Base-by-base conservation (phyloP, 768 basidiomycete genomes). In the Auricularia auricula-judae region DNA sequence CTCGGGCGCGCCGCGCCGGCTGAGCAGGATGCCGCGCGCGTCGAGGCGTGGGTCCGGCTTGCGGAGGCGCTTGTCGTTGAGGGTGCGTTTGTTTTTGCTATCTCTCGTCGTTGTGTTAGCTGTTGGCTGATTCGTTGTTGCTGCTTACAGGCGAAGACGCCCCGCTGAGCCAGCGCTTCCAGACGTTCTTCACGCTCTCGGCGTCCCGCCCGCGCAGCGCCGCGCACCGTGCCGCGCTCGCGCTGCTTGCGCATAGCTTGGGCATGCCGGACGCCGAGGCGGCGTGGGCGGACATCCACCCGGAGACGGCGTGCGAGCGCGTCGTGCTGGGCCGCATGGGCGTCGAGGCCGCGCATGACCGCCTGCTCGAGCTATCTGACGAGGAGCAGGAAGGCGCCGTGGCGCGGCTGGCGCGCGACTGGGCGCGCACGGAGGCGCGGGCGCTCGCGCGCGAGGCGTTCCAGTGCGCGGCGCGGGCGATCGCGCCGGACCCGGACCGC, bases 111-210 rank as follows among this genome's bases (percentile, higher is more conserved):
- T 8, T 42, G 39, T 8, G 39, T 68, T 12, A n/a, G 14, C 29
- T 29, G 29, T 29, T 12, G 4, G 3, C 62, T 14, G 47, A 36
- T 14, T 42, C 8, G 39, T 7, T 35, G 63, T 42, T 63, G 47
- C 29, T 29, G 29, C 29, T 61, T 61, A 59, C 16, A 23, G 62
- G 69, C 54, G 66, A 65, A 2, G 63, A 72, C 16, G 70, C 74
- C 7, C 74, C 76, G 12, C 58, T 73, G 56, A 65, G 73, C 11
- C 75, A 80, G 7, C 81, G 83, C 43, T 69, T 81, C 42, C 83
- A 83, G 67, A 82, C 83, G 7, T 88, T 83, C 75, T 78, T 81
- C 68, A 74, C 78, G 65, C 78, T 86, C 67, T 78, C 34, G 76
- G 79, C 5, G 72, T 76, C 62, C 76, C 76, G 61, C 72, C 75